Conservation (phyloP, 176 grass and related monocot species). For the barley (Hordeum vulgare) region DNA sequence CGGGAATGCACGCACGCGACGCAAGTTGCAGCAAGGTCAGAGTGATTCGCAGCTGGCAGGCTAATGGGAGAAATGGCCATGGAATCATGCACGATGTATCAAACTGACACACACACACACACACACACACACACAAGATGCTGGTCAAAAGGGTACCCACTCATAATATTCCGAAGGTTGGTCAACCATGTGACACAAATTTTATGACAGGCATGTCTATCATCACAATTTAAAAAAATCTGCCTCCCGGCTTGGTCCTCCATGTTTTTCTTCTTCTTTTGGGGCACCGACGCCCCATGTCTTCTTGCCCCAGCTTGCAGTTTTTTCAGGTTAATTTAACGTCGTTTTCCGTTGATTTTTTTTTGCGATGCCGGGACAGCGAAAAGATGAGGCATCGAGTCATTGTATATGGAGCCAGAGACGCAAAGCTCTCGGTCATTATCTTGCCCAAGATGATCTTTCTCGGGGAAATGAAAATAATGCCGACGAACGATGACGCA, state of each 20-base stretch:
- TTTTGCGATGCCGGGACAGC: not conserved
- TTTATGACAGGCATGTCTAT: not conserved
- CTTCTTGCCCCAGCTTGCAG: not conserved
- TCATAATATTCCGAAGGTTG: not conserved
- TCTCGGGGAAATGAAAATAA: not conserved
- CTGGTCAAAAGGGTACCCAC: not conserved
- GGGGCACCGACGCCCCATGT: not conserved
- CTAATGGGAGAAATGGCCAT: not conserved
- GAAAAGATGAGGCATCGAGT: not conserved
- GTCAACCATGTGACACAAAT: conserved; percentile 1
- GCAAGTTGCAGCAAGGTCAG: not conserved
- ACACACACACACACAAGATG: not conserved
- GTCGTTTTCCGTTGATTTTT: not conserved
- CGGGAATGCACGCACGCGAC: not conserved
- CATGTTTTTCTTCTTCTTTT: not conserved
- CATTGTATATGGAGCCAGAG: not conserved
- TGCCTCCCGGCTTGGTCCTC: not conserved
- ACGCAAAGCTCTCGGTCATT: not conserved
- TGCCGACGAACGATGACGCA: not conserved
- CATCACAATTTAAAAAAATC: not conserved
- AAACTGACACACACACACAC: not conserved
- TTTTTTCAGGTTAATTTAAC: not conserved
- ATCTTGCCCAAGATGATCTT: not conserved
- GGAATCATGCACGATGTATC: not conserved
- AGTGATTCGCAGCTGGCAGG: not conserved